These are phyloP conservation scores for Podospora pseudocomata DNA, from an alignment of 495 filamentous ascomycete genomes.

Conservation along the genomic window DNA sequence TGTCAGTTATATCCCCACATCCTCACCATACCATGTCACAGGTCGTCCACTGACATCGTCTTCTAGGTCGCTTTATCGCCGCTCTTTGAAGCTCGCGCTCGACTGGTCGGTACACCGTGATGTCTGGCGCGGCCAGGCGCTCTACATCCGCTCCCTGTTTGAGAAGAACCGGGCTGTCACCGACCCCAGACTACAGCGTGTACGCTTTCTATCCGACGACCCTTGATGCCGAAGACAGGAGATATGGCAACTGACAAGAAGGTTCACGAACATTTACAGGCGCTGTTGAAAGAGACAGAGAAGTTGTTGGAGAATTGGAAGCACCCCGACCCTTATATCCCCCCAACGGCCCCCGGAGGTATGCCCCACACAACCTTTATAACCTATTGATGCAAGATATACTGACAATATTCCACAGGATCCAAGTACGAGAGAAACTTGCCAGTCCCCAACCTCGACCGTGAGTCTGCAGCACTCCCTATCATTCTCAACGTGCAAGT, in stretches of 20 bases:
- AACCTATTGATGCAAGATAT: constrained; percentile 10
- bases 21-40: background rate
- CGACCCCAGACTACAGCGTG: constrained; percentile 84
- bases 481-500: background rate
- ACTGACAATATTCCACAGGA: constrained; percentile 50
- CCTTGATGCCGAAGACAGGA: background rate
- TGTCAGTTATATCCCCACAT: constrained; percentile 35
- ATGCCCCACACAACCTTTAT: constrained; percentile 28
- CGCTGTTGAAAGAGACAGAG: constrained; percentile 80
- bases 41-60: constrained; percentile 13
- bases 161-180: constrained; percentile 85
- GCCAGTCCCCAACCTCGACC: constrained; percentile 69
- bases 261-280: constrained; percentile 43
- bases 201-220: constrained; percentile 37
- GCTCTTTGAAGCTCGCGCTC: constrained; percentile 84
- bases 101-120: constrained; percentile 91
- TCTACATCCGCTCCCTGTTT: constrained; percentile 94
- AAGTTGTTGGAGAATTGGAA: constrained; percentile 88
- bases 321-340: constrained; percentile 88
- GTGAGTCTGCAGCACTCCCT: constrained; percentile 51
- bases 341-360: constrained; percentile 93
- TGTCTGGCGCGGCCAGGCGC: constrained; percentile 89
- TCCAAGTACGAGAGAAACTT: constrained; percentile 97
- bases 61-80: constrained; percentile 86
- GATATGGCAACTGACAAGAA: background rate